A percentile compares a stretch with the other conserved stretches of the same genome.
Conservation (phyloP, 148 eudicot species). For the Heliosperma pusillum region DNA sequence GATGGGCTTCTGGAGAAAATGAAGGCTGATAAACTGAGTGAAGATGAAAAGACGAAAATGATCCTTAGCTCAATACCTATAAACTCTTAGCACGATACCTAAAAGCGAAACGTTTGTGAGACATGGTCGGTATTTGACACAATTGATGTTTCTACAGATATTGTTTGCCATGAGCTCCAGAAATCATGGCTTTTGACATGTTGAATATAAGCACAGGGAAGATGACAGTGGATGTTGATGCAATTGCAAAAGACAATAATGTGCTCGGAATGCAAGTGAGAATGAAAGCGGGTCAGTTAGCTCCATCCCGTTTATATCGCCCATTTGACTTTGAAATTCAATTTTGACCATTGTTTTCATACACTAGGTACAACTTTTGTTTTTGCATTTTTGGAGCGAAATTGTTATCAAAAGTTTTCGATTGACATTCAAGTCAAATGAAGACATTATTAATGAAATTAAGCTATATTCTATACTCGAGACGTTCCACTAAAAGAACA, state of each 20-base stretch:
- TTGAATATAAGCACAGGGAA: background rate
- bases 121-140: background rate
- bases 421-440: no score
- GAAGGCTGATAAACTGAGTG: slow-evolving; percentile 48
- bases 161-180: background rate
- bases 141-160: background rate
- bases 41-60: slow-evolving; percentile 43
- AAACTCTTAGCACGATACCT: slow-evolving; percentile 25
- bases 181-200: background rate
- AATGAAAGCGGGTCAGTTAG: background rate
- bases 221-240: background rate
- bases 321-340: background rate
- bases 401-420: no score
- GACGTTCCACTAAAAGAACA: no score
- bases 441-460: no score
- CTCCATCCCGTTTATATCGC: background rate
- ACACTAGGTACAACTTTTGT: background rate
- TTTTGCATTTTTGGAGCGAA: background rate
- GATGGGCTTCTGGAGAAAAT: slow-evolving; percentile 39
- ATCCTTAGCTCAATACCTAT: slow-evolving; percentile 40
- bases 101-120: background rate
- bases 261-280: background rate
- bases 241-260: background rate
- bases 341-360: background rate
- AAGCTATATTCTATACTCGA: no score